Percentiles rank a stretch among this genome's conserved stretches.
Evolutionary conservation across 2,329 filamentous ascomycete species (phyloP).

Genomic region (Fusarium cicatricum): DNA sequence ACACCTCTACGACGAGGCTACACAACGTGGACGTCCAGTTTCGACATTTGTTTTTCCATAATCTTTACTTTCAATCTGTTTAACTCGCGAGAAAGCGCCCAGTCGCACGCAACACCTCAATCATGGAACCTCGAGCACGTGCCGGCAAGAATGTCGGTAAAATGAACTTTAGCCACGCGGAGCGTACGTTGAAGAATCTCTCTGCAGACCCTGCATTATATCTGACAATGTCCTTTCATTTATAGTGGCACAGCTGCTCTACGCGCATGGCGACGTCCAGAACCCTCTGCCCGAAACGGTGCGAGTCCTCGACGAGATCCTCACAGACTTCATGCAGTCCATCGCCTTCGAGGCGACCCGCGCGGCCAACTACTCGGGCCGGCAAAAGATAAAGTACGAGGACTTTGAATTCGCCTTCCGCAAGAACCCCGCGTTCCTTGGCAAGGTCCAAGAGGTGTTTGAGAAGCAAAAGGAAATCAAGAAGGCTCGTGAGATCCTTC

Average conservation of each 20-base stretch:
- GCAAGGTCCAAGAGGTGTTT: slow-evolving; percentile 87
- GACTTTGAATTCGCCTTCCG: slow-evolving; percentile 96
- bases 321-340: slow-evolving; percentile 96
- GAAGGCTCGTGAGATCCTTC: slow-evolving; percentile 78
- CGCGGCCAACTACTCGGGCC: slow-evolving; percentile 83
- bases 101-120: slow-evolving; percentile 39
- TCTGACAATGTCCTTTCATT: slow-evolving; percentile 4
- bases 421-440: slow-evolving; percentile 83
- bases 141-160: slow-evolving; percentile 83
- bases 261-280: slow-evolving; percentile 80
- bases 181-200: slow-evolving; percentile 61
- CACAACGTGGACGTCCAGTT: not conserved
- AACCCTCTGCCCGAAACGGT: slow-evolving; percentile 85
- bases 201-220: not conserved
- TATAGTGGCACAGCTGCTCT: slow-evolving; percentile 76
- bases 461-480: slow-evolving; percentile 90
- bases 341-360: slow-evolving; percentile 90
- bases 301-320: slow-evolving; percentile 89
- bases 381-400: slow-evolving; percentile 97
- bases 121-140: slow-evolving; percentile 79
- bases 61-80: not conserved
- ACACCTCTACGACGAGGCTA: slow-evolving; percentile 33
- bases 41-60: not conserved
- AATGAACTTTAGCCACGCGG: slow-evolving; percentile 79
- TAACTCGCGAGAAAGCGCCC: slow-evolving; percentile 9